Evolutionary conservation across 1,139 yeast genomes (phyloP).

Genomic region (Taphrina deformans): DNA sequence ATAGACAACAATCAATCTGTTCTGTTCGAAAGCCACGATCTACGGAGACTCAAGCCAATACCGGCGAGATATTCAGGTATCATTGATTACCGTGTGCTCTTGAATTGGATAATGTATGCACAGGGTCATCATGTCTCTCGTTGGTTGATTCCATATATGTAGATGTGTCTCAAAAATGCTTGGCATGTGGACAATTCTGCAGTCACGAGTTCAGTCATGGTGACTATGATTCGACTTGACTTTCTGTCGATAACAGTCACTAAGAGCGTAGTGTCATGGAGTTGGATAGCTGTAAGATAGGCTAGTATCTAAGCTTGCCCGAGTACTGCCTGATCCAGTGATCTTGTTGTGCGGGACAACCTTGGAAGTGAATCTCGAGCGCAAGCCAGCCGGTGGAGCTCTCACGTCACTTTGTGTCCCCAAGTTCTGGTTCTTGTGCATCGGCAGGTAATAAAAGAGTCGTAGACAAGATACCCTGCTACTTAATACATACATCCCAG

Average conservation of each 20-base stretch:
- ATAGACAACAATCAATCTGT: background rate
- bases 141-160: constrained; percentile 5
- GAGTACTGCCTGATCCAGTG: too few species aligned
- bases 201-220: too few species aligned
- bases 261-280: too few species aligned
- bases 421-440: background rate
- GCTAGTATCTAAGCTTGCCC: too few species aligned
- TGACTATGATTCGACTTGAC: too few species aligned
- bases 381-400: background rate
- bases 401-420: background rate
- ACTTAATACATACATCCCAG: background rate
- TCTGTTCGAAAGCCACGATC: background rate
- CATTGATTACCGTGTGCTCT: background rate
- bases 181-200: too few species aligned
- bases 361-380: background rate
- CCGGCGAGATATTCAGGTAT: background rate
- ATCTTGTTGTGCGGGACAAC: too few species aligned
- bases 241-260: too few species aligned
- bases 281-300: too few species aligned
- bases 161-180: too few species aligned
- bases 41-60: background rate
- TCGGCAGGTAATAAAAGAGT: background rate
- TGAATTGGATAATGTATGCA: constrained; percentile 11
- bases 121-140: background rate
- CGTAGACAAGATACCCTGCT: background rate